A percentile compares a stretch with the other conserved stretches of the same genome.
These are phyloP conservation scores for Parastagonospora nodorum DNA, from an alignment of 2,329 filamentous ascomycete species.

Conservation along the genomic window DNA sequence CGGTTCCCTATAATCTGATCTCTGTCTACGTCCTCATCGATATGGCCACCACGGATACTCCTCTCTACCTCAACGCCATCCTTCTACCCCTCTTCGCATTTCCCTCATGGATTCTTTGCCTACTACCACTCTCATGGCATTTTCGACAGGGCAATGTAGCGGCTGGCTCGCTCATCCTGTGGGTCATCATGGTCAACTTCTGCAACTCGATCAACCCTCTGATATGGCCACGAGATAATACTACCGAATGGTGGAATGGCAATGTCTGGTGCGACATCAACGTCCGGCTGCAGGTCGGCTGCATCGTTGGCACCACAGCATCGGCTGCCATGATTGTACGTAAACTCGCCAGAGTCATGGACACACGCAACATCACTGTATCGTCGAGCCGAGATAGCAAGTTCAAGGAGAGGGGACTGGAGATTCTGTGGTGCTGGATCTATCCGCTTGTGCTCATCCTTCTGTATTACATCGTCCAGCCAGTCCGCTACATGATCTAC, in stretches of 20 bases:
- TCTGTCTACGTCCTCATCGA: not conserved
- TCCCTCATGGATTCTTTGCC: conserved; percentile 57
- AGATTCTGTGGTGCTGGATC: conserved; percentile 61
- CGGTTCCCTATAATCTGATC: too few relatives aligned
- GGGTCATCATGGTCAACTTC: conserved; percentile 62
- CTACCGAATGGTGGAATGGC: conserved; percentile 62
- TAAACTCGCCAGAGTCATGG: conserved; percentile 63
- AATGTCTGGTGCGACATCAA: conserved; percentile 68
- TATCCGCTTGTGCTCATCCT: conserved; percentile 61
- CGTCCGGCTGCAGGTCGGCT: conserved; percentile 61
- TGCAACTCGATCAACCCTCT: conserved; percentile 66
- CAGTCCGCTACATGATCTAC: conserved; percentile 62
- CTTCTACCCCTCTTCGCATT: conserved; percentile 56
- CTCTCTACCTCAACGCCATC: conserved; percentile 43
- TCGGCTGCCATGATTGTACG: conserved; percentile 64
- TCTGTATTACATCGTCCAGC: conserved; percentile 65
- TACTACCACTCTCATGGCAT: conserved; percentile 66
- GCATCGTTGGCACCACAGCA: conserved; percentile 58
- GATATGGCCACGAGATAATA: conserved; percentile 66
- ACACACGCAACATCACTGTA: conserved; percentile 61
- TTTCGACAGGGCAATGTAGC: conserved; percentile 65
- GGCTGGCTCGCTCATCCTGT: conserved; percentile 61
- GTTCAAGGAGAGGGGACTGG: conserved; percentile 54
- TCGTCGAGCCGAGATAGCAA: conserved; percentile 56
- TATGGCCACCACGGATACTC: conserved; percentile 10